Evolutionary conservation across 306 rosid species (phyloP), one percentile per base, ranked within the genome.

Genomic region (Acacia confusa): DNA sequence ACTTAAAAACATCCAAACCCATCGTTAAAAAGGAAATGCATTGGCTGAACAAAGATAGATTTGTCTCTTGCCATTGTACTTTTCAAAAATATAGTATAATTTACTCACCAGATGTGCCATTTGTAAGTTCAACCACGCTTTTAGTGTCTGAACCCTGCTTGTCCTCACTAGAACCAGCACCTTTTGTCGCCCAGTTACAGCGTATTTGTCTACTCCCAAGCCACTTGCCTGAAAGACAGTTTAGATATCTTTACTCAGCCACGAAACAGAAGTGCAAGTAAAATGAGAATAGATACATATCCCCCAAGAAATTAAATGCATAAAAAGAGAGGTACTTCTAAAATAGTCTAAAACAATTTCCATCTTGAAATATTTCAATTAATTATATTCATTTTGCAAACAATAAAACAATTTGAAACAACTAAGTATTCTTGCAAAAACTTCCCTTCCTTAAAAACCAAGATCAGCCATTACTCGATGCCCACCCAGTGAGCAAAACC

Each of bases 161-260:
- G 82, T 95, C 99, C 28, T 93, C 99, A 75, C 50, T 92, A 48
- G 91, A 68, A 30, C 78, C 90, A 81, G 99, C 98, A 83, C 98
- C 98, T 88, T 95, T 95, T 57, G 97, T 87, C 38, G 99, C 99
- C 99, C 99, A 95, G 85, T 95, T 95, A 74, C 98, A 95, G 41
- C 97, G 97, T 78, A 93, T 95, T 81, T 93, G 99, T 79, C 99
- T 89, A 81, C 98, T 95, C 69, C 97, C 98, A 72, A 95, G 98
- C 99, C 99, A 95, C 85, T 93, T 95, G 45, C 98, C 99, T 95
- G 88, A 57, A 78, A 68, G 78, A 68, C 47, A 79, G 24, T 38
- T 48, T 79, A 47, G 69, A 52, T 41, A 58, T 34, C 17, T 55
- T 57, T 69, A 82, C 22, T 65, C 47, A 19, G 55, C 2, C 2